Evolutionary conservation across 768 basidiomycete species (phyloP).

Genomic region (Brasilioporus rufonigricans): DNA sequence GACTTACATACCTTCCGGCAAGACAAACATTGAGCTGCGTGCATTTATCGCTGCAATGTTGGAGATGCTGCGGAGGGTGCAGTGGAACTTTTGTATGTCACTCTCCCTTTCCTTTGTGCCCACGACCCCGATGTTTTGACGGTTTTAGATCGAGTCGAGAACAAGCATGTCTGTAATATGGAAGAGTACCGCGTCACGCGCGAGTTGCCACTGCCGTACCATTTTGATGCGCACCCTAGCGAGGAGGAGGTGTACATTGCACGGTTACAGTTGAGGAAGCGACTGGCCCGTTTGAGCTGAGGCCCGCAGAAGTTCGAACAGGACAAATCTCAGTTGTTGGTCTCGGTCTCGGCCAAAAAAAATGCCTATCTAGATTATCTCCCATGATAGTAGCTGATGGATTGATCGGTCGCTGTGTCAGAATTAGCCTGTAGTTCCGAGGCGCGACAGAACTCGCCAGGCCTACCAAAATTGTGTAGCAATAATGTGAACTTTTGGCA

Average conservation of each 20-base stretch:
- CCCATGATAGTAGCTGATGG: too few relatives aligned
- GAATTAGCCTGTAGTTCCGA: too few relatives aligned
- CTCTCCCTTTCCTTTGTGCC: conserved; percentile 3
- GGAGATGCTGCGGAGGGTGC: conserved; percentile 78
- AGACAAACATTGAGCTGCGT: conserved; percentile 50
- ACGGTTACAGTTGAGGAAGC: conserved; percentile 13
- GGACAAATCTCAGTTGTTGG: too few relatives aligned
- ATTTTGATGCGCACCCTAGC: conserved; percentile 45
- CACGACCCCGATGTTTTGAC: not conserved
- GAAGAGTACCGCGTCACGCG: conserved; percentile 75
- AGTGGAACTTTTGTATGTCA: conserved; percentile 88
- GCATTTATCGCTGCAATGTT: conserved; percentile 66
- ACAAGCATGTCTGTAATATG: conserved; percentile 90
- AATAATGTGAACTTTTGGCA: too few relatives aligned
- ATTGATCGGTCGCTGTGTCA: too few relatives aligned
- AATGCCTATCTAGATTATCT: too few relatives aligned
- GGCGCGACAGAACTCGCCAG: too few relatives aligned
- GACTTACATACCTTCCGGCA: conserved; percentile 60
- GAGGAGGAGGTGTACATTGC: conserved; percentile 38
- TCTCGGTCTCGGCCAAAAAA: too few relatives aligned
- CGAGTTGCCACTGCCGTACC: conserved; percentile 83
- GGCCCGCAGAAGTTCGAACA: not conserved
- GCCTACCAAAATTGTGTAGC: too few relatives aligned
- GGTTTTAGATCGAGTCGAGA: conserved; percentile 70
- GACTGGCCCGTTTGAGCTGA: conserved; percentile 21